phyloP scores from a whole-genome alignment of 805 yeast genomes.

The Phaffomyces opuntiae region DNA sequence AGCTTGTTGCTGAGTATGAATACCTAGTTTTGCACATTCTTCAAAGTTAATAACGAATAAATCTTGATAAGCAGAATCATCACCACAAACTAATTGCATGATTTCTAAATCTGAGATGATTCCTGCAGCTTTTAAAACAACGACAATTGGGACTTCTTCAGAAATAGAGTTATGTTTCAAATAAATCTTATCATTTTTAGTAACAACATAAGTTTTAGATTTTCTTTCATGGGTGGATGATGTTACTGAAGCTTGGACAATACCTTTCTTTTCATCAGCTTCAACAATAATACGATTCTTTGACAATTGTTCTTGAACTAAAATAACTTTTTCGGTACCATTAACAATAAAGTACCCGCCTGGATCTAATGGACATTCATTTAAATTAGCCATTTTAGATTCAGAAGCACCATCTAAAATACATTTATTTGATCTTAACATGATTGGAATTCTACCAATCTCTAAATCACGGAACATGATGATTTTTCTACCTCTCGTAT shows the following conservation, averaged over 20 bases:
- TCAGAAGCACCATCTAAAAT: constrained; percentile 74
- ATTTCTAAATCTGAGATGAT: constrained; percentile 87
- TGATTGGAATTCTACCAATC: constrained; percentile 98
- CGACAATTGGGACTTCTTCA: constrained; percentile 92
- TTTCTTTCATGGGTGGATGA: constrained; percentile 98
- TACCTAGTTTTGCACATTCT: constrained; percentile 80
- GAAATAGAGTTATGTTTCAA: constrained; percentile 91
- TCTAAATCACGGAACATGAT: constrained; percentile 85
- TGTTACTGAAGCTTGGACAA: constrained; percentile 96
- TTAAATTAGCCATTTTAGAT: constrained; percentile 74
- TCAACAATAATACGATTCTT: constrained; percentile 97
- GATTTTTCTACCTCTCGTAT: constrained; percentile 90
- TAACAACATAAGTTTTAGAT: constrained; percentile 91
- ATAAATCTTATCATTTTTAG: constrained; percentile 83
- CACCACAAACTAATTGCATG: constrained; percentile 90
- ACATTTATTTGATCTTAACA: constrained; percentile 92
- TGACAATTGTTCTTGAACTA: constrained; percentile 93
- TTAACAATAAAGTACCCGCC: constrained; percentile 98
- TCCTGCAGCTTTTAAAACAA: constrained; percentile 93
- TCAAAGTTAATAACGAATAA: constrained; percentile 89
- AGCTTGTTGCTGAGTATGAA: constrained; percentile 91
- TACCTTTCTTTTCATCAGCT: constrained; percentile 89
- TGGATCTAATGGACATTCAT: constrained; percentile 96
- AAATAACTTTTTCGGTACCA: constrained; percentile 95
- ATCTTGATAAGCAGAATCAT: constrained; percentile 83